phyloP scores from a whole-genome alignment of 78 protist genomes.

The Blattamonas nauphoetae region DNA sequence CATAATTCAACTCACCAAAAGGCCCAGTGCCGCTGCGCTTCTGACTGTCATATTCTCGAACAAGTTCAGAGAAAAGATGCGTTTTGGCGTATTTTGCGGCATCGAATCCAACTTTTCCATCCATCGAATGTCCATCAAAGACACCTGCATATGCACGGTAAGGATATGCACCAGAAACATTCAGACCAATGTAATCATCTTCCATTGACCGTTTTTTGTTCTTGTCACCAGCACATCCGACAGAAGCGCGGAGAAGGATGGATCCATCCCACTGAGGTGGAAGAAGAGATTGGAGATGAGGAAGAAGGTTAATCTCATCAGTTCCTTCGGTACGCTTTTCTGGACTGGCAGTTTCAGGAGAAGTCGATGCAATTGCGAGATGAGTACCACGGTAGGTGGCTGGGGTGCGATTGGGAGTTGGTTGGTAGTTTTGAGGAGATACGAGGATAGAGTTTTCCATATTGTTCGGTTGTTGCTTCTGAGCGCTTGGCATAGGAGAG shows the following conservation, averaged over 20 bases:
- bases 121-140: neutral
- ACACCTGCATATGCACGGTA: neutral
- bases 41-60: neutral
- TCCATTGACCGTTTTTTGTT: neutral
- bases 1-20: neutral
- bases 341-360: neutral
- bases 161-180: neutral
- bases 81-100: neutral
- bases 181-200: neutral
- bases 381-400: too few species aligned
- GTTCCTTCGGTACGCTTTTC: neutral
- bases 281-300: neutral
- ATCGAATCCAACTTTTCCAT: neutral
- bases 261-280: neutral
- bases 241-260: neutral
- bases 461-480: neutral
- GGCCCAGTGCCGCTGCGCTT: neutral
- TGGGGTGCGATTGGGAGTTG: too few species aligned
- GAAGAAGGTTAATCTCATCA: neutral
- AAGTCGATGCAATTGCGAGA: neutral
- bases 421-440: too few species aligned
- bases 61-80: neutral
- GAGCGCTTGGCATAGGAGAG: neutral
- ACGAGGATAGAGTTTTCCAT: too few species aligned
- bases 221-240: neutral